Percentiles rank a stretch among this genome's conserved stretches.
Conservation (phyloP, 2,329 filamentous ascomycete species). For the Albifimbria verrucaria region DNA sequence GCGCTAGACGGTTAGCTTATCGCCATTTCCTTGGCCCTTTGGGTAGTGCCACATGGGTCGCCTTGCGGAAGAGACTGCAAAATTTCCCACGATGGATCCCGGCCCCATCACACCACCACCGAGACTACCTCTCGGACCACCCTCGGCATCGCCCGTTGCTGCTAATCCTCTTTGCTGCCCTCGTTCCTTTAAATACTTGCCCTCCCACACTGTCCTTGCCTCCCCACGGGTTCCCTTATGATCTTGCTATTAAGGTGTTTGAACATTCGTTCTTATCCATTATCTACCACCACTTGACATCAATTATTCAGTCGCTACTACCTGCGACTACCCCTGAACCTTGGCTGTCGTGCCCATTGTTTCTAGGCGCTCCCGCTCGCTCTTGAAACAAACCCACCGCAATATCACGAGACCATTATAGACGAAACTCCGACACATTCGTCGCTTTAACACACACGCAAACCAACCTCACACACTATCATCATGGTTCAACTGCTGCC, state of each 20-base stretch:
- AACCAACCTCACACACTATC: not conserved
- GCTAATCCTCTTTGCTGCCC: not conserved
- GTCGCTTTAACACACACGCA: not conserved
- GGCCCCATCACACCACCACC: not conserved
- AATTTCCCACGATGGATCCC: constrained; percentile 7
- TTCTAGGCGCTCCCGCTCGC: too few species aligned
- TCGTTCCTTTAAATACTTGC: not conserved
- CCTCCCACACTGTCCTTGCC: not conserved
- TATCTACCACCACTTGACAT: not conserved
- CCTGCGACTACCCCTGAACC: not conserved
- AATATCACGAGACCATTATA: too few species aligned
- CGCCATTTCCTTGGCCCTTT: constrained; percentile 1
- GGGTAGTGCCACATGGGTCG: not conserved
- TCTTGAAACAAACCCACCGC: too few species aligned
- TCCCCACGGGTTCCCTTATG: not conserved
- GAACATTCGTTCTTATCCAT: not conserved
- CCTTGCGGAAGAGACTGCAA: not conserved
- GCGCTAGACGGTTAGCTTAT: constrained; percentile 3
- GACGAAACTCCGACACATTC: too few species aligned
- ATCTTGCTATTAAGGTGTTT: not conserved
- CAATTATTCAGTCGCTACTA: not conserved
- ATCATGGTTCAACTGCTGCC: constrained; percentile 30
- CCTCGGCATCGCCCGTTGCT: not conserved
- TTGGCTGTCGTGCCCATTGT: not conserved
- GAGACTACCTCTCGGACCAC: not conserved